Base-by-base conservation (phyloP, 2,329 filamentous ascomycete genomes). In the Penicillium sp. region DNA sequence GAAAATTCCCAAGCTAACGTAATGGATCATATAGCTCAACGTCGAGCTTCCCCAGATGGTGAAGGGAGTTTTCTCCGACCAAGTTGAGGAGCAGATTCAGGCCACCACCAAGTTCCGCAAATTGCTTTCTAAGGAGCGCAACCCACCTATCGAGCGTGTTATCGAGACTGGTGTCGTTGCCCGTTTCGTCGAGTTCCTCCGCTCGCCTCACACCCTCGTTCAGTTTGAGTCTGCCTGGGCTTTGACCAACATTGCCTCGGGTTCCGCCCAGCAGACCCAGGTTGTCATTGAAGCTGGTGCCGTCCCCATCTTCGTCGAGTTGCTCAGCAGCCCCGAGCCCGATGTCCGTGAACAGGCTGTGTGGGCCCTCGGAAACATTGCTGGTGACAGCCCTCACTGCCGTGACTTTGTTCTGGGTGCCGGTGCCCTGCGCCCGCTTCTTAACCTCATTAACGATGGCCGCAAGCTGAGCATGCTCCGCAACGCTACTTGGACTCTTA, bases 201-300 rank as follows among this genome's bases (percentile, higher is more conserved):
- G 88, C 69, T 98, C 93, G 49, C 93, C 93, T 57, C 93, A 98
- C 74, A 97, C 93, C 31, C 81, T 98, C 43, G 93, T 98, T 49
- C 93, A 98, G 74, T 98, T 98, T 69, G 93, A 98, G 78, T 93
- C 93, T 64, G 93, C 93, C 38, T 98, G 93, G 93, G 93, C 93
- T 57, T 77, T 98, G 67, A 98, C 93, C 77, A 98, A 98, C 78
- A 98, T 98, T 72, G 93, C 93, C 54, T 97, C 91, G 43, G 93
- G 93, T 55, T 97, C 91, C 52, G 93, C 93, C 53, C 86, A 88
- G 62, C 93, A 98, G 76, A 98, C 93, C 55, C 93, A 98, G 74
- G 93, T 97, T 46, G 93, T 98, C 60, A 98, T 98, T 64, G 91
- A 97, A 74, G 91, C 93, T 55, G 93, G 93, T 61, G 93, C 93